A percentile compares a stretch with the other conserved stretches of the same genome.
These are phyloP conservation scores for Tremella yokohamensis DNA, from an alignment of 768 basidiomycete species.

Conservation along the genomic window DNA sequence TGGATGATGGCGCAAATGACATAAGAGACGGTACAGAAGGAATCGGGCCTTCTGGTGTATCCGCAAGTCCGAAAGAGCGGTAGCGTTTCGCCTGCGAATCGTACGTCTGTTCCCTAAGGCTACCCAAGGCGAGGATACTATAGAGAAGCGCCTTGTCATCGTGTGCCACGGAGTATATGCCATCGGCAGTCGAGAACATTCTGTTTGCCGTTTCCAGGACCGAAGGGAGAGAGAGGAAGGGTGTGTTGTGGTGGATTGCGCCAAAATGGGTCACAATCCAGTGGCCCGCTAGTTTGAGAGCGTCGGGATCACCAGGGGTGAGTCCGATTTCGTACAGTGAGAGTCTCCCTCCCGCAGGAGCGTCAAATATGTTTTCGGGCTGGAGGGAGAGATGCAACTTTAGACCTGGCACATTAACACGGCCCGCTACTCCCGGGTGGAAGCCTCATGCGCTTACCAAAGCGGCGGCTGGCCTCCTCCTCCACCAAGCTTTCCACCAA, in stretches of 20 bases:
- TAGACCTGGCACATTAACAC: constrained; percentile 9
- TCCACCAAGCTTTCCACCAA: constrained; percentile 12
- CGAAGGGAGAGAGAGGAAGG: constrained; percentile 18
- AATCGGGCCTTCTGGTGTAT: background rate
- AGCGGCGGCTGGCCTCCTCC: constrained; percentile 3
- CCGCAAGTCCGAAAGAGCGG: background rate
- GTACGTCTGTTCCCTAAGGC: constrained; percentile 20
- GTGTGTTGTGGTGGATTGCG: constrained; percentile 24
- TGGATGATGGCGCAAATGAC: no score
- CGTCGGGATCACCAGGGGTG: background rate
- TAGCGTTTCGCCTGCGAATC: constrained; percentile 8
- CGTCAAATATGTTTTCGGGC: constrained; percentile 18
- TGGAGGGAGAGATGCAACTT: constrained; percentile 5
- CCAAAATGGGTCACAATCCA: constrained; percentile 24
- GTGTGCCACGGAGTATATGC: background rate
- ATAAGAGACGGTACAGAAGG: no score
- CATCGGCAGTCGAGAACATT: background rate
- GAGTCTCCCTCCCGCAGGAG: constrained; percentile 2
- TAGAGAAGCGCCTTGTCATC: constrained; percentile 21
- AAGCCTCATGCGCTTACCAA: constrained; percentile 1
- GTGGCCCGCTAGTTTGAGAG: constrained; percentile 8
- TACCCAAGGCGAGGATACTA: constrained; percentile 16
- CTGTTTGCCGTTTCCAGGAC: constrained; percentile 11
- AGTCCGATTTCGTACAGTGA: constrained; percentile 19
- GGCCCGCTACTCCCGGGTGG: no score